Conservation (phyloP, 345 rosid species). For the Rhodamnia rubescens region DNA sequence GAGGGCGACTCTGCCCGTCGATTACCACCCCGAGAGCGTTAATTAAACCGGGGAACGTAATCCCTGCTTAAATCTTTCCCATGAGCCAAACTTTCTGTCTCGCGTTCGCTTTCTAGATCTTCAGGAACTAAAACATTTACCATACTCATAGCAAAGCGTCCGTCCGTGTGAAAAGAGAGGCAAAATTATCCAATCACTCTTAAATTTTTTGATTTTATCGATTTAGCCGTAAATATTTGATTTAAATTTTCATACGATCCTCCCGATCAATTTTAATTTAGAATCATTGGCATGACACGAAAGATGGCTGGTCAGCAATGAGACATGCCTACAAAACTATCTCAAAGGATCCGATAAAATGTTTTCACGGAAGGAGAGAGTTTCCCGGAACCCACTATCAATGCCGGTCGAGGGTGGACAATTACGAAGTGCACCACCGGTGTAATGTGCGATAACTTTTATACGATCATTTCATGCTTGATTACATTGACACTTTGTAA, state of each 20-base stretch:
- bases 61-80: neutral
- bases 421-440: rapidly evolving
- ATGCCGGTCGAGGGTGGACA: rapidly evolving
- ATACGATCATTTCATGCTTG: rapidly evolving
- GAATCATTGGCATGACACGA: rapidly evolving
- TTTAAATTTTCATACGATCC: too few species aligned
- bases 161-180: too few species aligned
- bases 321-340: too few species aligned
- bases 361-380: neutral
- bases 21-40: neutral
- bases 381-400: rapidly evolving
- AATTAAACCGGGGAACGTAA: neutral
- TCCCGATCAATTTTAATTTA: rapidly evolving
- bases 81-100: neutral
- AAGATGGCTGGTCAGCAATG: rapidly evolving
- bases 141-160: too few species aligned
- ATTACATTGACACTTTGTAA: neutral
- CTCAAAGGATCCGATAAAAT: rapidly evolving
- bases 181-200: too few species aligned
- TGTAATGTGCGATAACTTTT: rapidly evolving
- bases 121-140: too few species aligned
- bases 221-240: too few species aligned
- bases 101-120: neutral
- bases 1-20: neutral
- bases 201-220: too few species aligned